Evolutionary conservation across 176 grass and related monocot genomes (phyloP).

Genomic region (Carex kokanica): DNA sequence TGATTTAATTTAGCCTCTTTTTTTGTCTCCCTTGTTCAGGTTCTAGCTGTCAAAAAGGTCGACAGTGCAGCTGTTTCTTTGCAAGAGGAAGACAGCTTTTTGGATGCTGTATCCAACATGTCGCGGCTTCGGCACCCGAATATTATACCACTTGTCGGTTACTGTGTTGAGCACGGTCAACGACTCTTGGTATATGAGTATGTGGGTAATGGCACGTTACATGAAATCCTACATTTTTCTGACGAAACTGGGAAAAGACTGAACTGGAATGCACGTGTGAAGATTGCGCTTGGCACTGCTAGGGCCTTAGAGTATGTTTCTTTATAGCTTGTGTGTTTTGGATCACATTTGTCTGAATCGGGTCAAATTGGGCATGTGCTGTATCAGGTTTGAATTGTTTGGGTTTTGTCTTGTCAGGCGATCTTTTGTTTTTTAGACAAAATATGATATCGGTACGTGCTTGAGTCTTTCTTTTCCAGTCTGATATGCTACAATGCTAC

Average conservation of each 20-base stretch:
- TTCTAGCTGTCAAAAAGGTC: slow-evolving; percentile 94
- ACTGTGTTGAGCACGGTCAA: slow-evolving; percentile 87
- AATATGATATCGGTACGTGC: background rate
- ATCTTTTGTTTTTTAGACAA: background rate
- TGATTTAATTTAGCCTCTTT: background rate
- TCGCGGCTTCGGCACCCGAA: slow-evolving; percentile 89
- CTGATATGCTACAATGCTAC: background rate
- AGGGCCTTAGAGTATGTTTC: slow-evolving; percentile 85
- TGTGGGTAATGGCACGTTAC: slow-evolving; percentile 70
- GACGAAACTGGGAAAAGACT: slow-evolving; percentile 73
- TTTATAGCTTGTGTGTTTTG: background rate
- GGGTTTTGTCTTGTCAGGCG: background rate
- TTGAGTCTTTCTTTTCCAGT: background rate
- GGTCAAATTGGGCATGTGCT: background rate
- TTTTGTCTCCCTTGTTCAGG: slow-evolving; percentile 46
- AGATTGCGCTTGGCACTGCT: slow-evolving; percentile 77
- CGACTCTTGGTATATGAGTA: slow-evolving; percentile 89
- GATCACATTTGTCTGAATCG: background rate
- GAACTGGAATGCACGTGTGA: slow-evolving; percentile 88
- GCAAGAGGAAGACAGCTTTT: slow-evolving; percentile 94
- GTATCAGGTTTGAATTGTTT: background rate
- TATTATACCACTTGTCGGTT: slow-evolving; percentile 73
- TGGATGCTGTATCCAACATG: slow-evolving; percentile 90
- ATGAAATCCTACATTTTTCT: slow-evolving; percentile 79
- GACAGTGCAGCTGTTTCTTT: slow-evolving; percentile 71